Base-by-base conservation (phyloP, 1,284 basidiomycete species). In the Ganoderma leucocontextum region DNA sequence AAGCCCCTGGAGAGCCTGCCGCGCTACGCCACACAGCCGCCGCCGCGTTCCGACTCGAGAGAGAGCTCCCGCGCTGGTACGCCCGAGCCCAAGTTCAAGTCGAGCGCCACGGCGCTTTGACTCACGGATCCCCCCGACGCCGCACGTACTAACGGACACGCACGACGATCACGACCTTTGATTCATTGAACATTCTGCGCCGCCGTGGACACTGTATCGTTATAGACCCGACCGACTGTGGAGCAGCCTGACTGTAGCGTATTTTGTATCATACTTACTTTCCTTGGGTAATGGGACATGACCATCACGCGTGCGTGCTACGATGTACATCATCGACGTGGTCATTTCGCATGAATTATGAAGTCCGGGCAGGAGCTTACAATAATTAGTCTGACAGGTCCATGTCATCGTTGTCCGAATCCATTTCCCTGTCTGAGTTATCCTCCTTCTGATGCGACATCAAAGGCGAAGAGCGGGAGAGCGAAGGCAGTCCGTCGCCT, bases 1-100 rank as follows among this genome's bases (percentile, higher is more conserved):
- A 78, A 76, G 67, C 82, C 82, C 0, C 64, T 82, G 19, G 82
- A 83, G 73, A 76, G 79, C 38, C 77, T 82, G 38, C 80, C 82
- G 17, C 80, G 79, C 35, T 83, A 82, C 68, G 80, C 79, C 12
- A 29, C 58, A 22, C 66, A 76, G 7, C 71, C 74, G 12, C 71
- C 74, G 12, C 73, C 74, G 42, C 70, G 70, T 35, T 65, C 73
- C n/a, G 68, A 74, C 36, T 55, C 52, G 52, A 33, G 47, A 2
- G 47, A 62, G n/a, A 69, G 68, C 64, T 73, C 75, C 65, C 77
- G 77, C 68, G 72, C 75, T 57, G 71, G 73, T 35, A 70, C 78
- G 69, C 76, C 78, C 44, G 76, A 77, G 70, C 77, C 77, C 9
- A 69, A 60, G 61, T 80, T 79, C 75, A 78, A 78, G 74, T 79